A percentile compares a stretch with the other conserved stretches of the same genome.
phyloP scores from a whole-genome alignment of 148 eudicot species.

The Vaccinium myrtillus region DNA sequence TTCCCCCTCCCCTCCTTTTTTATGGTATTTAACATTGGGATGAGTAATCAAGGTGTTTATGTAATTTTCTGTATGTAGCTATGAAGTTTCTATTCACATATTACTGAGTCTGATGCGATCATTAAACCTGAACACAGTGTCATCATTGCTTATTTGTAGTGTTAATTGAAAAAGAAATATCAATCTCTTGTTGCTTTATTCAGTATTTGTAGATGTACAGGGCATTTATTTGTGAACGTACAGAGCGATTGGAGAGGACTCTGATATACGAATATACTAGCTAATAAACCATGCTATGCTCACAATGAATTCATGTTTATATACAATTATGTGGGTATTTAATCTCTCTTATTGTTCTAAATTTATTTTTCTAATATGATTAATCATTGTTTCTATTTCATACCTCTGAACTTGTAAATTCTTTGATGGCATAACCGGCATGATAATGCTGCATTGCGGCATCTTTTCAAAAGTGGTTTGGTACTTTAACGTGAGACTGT shows the following conservation, averaged over 20 bases:
- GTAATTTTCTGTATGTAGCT: neutral
- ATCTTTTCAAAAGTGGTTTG: neutral
- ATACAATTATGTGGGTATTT: neutral
- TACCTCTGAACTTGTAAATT: neutral
- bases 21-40: neutral
- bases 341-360: neutral
- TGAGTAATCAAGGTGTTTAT: neutral
- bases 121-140: neutral
- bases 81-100: neutral
- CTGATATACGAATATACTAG: neutral
- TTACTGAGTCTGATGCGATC: neutral
- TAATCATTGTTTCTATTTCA: neutral
- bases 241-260: no score
- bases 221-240: neutral
- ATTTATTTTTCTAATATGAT: neutral
- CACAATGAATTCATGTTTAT: neutral
- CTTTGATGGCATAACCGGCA: neutral
- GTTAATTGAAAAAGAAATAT: neutral
- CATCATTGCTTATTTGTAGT: neutral
- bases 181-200: neutral
- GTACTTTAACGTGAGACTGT: neutral
- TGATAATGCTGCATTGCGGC: neutral
- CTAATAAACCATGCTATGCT: neutral
- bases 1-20: neutral
- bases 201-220: neutral